These are phyloP conservation scores for Kwoniella shivajii DNA, from an alignment of 1,284 basidiomycete species.

Conservation along the genomic window DNA sequence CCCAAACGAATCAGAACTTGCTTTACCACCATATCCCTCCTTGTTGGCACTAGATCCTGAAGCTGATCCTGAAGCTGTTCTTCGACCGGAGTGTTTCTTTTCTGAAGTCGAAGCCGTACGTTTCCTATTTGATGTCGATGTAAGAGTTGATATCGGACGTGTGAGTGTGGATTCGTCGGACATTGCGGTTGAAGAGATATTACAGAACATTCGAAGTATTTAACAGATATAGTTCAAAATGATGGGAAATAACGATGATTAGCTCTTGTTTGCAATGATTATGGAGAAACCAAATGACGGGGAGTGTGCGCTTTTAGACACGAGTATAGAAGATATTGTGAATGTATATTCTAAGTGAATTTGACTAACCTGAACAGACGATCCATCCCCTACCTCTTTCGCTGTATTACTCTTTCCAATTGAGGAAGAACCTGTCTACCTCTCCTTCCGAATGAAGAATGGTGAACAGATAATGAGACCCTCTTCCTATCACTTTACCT, in stretches of 20 bases:
- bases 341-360: neutral
- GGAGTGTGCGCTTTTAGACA: neutral
- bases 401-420: neutral
- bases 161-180: neutral
- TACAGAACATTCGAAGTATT: neutral
- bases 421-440: too few relatives aligned
- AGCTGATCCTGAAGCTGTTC: constrained; percentile 5
- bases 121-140: constrained; percentile 10
- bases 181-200: neutral
- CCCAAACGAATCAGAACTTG: neutral
- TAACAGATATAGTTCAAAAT: neutral
- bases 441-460: neutral
- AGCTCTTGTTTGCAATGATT: neutral
- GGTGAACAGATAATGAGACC: too few relatives aligned
- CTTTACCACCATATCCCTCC: neutral
- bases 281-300: neutral
- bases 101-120: constrained; percentile 18
- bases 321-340: neutral
- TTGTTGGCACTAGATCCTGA: neutral
- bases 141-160: neutral
- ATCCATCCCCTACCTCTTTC: constrained; percentile 13
- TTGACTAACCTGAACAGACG: constrained; percentile 21
- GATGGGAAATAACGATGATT: neutral
- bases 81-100: constrained; percentile 4
- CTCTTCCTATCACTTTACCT: too few relatives aligned